These are phyloP conservation scores for Talaromyces sp. DNA, from an alignment of 2,329 filamentous ascomycete species.

Conservation along the genomic window DNA sequence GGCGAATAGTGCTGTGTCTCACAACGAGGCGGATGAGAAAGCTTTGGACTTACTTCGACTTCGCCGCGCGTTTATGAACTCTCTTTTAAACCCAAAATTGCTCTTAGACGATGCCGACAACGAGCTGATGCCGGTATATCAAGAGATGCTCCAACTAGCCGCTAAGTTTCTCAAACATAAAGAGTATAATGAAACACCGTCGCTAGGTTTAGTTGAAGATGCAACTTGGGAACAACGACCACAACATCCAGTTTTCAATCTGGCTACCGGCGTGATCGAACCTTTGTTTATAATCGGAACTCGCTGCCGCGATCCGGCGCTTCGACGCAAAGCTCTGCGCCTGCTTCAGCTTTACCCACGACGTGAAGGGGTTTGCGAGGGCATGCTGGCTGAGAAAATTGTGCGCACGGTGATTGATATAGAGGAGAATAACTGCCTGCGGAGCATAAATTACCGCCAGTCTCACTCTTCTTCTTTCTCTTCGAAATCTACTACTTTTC, in stretches of 20 bases:
- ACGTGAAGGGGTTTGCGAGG: conserved; percentile 8
- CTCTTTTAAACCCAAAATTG: background rate
- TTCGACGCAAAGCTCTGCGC: conserved; percentile 5
- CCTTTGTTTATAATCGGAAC: background rate
- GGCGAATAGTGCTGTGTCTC: background rate
- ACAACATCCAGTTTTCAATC: conserved; percentile 4
- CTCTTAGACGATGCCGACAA: background rate
- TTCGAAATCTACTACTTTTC: background rate
- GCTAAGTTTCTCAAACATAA: background rate
- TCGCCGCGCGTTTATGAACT: background rate
- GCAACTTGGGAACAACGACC: background rate
- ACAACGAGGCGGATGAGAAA: background rate
- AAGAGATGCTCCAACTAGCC: background rate
- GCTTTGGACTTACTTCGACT: conserved; percentile 3
- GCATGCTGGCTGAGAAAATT: conserved; percentile 1
- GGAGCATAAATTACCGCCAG: background rate
- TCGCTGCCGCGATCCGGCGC: conserved; percentile 5
- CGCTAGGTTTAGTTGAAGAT: background rate
- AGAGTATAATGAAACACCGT: background rate
- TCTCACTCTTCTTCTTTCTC: background rate
- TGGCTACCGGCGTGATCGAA: conserved; percentile 4
- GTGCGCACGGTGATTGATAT: background rate
- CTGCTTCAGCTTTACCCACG: conserved; percentile 6
- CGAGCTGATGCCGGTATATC: background rate
- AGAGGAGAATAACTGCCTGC: conserved; percentile 7